These are phyloP conservation scores for Botrytis tulipae DNA, from an alignment of 2,329 filamentous ascomycete species.

Conservation along the genomic window DNA sequence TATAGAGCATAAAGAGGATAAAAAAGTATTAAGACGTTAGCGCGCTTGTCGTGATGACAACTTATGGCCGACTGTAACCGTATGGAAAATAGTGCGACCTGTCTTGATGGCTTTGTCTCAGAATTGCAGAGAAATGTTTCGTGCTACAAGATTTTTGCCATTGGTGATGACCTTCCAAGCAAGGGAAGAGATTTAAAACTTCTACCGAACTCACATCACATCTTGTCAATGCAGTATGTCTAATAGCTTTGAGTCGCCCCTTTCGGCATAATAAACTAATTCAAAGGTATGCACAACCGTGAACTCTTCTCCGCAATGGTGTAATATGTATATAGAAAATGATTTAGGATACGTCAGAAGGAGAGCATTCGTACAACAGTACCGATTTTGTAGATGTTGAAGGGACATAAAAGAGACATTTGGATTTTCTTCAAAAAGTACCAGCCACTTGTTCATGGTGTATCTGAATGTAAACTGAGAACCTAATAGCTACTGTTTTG, in stretches of 20 bases:
- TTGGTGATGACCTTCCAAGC: too few relatives aligned
- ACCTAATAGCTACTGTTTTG: neutral
- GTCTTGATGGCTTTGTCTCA: neutral
- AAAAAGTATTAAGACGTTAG: neutral
- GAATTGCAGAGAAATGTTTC: neutral
- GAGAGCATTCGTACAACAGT: neutral
- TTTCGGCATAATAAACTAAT: neutral
- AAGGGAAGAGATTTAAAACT: neutral
- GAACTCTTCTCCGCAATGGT: neutral
- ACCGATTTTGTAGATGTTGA: neutral
- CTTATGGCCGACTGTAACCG: neutral
- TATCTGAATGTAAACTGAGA: rapidly evolving
- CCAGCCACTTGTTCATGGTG: neutral
- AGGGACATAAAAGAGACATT: neutral
- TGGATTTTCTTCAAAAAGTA: neutral
- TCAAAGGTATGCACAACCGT: neutral
- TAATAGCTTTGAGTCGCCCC: neutral
- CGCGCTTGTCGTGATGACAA: neutral
- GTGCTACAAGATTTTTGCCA: neutral
- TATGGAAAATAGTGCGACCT: neutral
- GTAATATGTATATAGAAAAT: neutral
- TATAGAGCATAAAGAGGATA: neutral
- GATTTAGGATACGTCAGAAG: neutral
- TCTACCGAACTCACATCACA: neutral
- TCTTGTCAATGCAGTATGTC: neutral